A percentile compares a stretch with the other conserved stretches of the same genome.
Conservation (phyloP, 306 rosid genomes). For the Casuarina glauca region DNA sequence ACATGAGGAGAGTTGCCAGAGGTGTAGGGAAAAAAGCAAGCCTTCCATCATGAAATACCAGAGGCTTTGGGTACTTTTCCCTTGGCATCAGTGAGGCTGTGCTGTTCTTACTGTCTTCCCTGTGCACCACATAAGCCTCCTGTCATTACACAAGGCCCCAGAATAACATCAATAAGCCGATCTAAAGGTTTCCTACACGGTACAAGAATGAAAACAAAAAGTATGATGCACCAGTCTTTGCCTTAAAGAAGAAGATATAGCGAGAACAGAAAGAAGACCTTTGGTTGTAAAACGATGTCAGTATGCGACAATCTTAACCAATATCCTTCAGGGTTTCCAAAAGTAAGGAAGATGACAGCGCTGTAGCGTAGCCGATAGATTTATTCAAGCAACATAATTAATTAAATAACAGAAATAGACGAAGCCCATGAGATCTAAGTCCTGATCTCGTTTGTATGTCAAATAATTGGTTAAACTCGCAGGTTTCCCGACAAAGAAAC, state of each 20-base stretch:
- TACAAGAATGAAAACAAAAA: neutral
- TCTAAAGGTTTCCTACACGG: neutral
- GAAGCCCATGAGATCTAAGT: no score
- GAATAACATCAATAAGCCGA: slow-evolving; percentile 1
- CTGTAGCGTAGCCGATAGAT: no score
- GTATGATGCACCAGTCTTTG: neutral
- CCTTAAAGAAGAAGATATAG: neutral
- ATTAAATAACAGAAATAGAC: neutral
- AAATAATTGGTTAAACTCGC: no score
- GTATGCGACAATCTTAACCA: no score
- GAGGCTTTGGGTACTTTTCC: slow-evolving; percentile 69
- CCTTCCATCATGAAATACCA: slow-evolving; percentile 92
- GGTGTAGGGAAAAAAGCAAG: slow-evolving; percentile 90
- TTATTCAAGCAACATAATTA: neutral
- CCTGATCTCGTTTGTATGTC: no score
- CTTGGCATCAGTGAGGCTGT: slow-evolving; percentile 42
- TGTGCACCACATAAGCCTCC: slow-evolving; percentile 73
- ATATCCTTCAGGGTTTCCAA: neutral
- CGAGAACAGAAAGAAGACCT: no score
- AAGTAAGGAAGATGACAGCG: neutral
- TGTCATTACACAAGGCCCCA: slow-evolving; percentile 34
- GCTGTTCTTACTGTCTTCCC: slow-evolving; percentile 41
- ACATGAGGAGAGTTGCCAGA: slow-evolving; percentile 60
- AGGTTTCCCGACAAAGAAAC: neutral
- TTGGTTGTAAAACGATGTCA: no score